These are phyloP conservation scores for Pseudocercospora eumusae DNA, from an alignment of 2,329 filamentous ascomycete genomes.

Conservation along the genomic window DNA sequence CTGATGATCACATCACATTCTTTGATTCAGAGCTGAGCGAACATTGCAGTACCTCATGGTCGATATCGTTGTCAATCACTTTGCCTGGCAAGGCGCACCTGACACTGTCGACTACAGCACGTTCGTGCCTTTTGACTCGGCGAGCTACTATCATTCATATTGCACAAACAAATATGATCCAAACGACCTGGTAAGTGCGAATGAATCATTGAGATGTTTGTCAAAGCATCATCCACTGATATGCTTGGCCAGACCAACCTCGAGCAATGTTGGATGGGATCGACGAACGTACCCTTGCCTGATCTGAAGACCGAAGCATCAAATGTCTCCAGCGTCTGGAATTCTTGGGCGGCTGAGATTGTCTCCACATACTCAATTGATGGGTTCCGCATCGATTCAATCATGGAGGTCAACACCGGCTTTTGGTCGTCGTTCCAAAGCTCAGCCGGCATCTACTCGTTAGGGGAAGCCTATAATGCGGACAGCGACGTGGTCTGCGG, in stretches of 20 bases:
- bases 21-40: slow-evolving; percentile 14
- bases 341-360: slow-evolving; percentile 61
- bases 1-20: slow-evolving; percentile 7
- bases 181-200: slow-evolving; percentile 25
- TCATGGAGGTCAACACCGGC: slow-evolving; percentile 48
- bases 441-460: slow-evolving; percentile 46
- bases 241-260: slow-evolving; percentile 34
- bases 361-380: slow-evolving; percentile 63
- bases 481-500: slow-evolving; percentile 44
- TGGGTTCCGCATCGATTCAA: slow-evolving; percentile 55
- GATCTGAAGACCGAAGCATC: slow-evolving; percentile 61
- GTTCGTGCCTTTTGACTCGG: slow-evolving; percentile 45
- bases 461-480: slow-evolving; percentile 50
- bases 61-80: slow-evolving; percentile 43
- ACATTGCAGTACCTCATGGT: slow-evolving; percentile 42
- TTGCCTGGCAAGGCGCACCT: slow-evolving; percentile 39
- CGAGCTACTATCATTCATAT: slow-evolving; percentile 52
- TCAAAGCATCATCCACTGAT: not conserved
- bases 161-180: slow-evolving; percentile 59
- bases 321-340: slow-evolving; percentile 54
- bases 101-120: slow-evolving; percentile 36
- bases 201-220: not conserved
- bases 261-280: slow-evolving; percentile 57
- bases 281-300: slow-evolving; percentile 59
- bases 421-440: slow-evolving; percentile 46